Evolutionary conservation across 164 flowering plant species (phyloP), one percentile per base, ranked within the genome.

Genomic region (Protea cynaroides): DNA sequence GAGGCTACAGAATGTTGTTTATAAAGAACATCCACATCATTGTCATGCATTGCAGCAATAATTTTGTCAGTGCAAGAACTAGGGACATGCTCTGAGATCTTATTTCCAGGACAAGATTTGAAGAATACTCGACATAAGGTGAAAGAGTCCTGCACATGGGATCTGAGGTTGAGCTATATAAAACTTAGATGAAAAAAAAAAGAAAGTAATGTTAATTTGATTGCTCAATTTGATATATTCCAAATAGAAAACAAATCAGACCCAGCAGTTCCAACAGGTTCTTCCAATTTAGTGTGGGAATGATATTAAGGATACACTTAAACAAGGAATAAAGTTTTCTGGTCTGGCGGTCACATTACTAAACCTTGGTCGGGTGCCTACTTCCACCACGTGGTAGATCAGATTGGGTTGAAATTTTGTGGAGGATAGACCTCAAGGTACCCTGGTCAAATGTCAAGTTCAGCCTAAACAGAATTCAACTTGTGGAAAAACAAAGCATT

Each of bases 41-140:
- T 55, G 53, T 76, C 72, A 11, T 71, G 74, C 10, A 74, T 77
- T 25, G 71, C 65, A 34, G 79, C 78, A 65, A 67, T 72, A 72
- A 74, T 77, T 66, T 71, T 81, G 47, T 76, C 81, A 53, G 74
- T 76, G 71, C 65, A 74, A 38, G 76, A 77, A 61, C 74, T 76
- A 25, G 70, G 58, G 40, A 72, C 76, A 65, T 78, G 73, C 38
- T 78, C 76, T 24, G 77, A 70, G 36, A 64, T 7, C 60, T 63
- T 71, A 61, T 73, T 78, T 58, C 65, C 71, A 61, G 50, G 6
- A 9, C 52, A 71, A 65, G 85, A 62, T 65, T 75, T 80, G 19
- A 70, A 38, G 74, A 82, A 83, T 36, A 86, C 68, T 40, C 91
- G 83, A 63, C 88, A 84, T 4, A 86, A 66, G 46, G 79, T 84